Evolutionary conservation across 2,329 filamentous ascomycete genomes (phyloP), one percentile per base, ranked within the genome.

Genomic region (Pseudocercospora cruenta): DNA sequence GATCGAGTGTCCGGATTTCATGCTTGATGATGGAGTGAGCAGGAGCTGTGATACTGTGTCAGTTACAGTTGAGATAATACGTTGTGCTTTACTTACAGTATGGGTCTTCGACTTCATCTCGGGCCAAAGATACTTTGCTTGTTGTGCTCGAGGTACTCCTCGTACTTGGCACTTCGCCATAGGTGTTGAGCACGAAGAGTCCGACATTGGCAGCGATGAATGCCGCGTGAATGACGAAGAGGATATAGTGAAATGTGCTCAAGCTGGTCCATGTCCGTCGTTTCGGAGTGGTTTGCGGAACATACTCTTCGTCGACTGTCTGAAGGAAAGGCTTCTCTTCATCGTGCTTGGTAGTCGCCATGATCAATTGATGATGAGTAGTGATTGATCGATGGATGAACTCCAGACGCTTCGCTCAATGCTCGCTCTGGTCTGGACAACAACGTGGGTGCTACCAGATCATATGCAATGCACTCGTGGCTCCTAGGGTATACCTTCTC

Each of bases 281-380:
- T 22, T 59, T 58, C 31, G 22, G 49, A 39, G 24, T 26, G 12
- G 22, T 21, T 31, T 9, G 51, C 26, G 51, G 39, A 8, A 39
- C 43, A 8, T 21, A 21, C 16, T 33, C 24, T 16, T 62, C 54
- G n/a, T 66, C 53, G 1, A 24, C 14, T 6, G 24, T 51, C n/a
- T 14, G 6, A 22, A 66, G 54, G n/a, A 66, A 66, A n/a, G 64
- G 64, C 33, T 60, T 66, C 64, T 62, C 64, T 66, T 66, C 64
- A 22, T 66, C 64, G 12, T 59, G 47, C 16, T 62, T 47, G 43
- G 47, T 49, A 14, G 33, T 45, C 9, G 64, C 64, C 64, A 66
- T 65, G 33, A 43, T 53, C 6, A 7, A 4, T 55, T 31, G 22
- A 31, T 14, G 39, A n/a, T 7, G 6, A 43, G 39, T 19, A 43